These are phyloP conservation scores for Monosporascus cannonballus DNA, from an alignment of 2,329 filamentous ascomycete genomes.

Conservation along the genomic window DNA sequence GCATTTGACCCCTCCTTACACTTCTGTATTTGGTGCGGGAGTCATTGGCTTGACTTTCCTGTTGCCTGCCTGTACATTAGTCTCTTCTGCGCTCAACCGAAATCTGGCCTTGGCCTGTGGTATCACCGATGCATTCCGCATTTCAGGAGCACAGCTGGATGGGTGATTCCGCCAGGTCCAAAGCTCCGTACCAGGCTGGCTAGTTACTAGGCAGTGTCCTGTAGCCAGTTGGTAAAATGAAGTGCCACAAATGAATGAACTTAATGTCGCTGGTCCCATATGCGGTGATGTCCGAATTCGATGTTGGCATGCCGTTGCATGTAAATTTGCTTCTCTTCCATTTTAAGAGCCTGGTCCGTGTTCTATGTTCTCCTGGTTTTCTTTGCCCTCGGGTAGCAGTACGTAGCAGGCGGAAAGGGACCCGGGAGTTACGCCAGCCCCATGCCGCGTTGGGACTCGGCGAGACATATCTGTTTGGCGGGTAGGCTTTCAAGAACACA, in stretches of 20 bases:
- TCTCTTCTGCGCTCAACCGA: conserved; percentile 10
- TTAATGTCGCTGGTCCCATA: not conserved
- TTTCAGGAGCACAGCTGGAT: not conserved
- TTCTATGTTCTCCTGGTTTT: too few relatives aligned
- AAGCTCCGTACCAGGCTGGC: conserved; percentile 8
- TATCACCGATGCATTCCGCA: not conserved
- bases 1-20: conserved; percentile 7
- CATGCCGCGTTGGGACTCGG: too few relatives aligned
- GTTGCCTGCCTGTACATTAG: conserved; percentile 18
- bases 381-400: too few relatives aligned
- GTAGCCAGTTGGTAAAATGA: conserved; percentile 14
- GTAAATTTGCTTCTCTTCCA: too few relatives aligned
- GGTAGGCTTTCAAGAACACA: too few relatives aligned
- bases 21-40: conserved; percentile 15
- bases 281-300: too few relatives aligned
- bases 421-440: too few relatives aligned
- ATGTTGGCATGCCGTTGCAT: too few relatives aligned
- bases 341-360: too few relatives aligned
- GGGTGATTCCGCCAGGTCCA: conserved; percentile 8
- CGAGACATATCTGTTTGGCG: too few relatives aligned
- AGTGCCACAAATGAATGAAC: conserved; percentile 2
- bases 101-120: conserved; percentile 1
- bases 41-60: conserved; percentile 19
- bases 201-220: not conserved
- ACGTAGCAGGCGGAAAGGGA: too few relatives aligned